Percentiles rank a stretch among this genome's conserved stretches.
These are phyloP conservation scores for Penicillium tannophilum DNA, from an alignment of 495 filamentous ascomycete genomes.

Conservation along the genomic window DNA sequence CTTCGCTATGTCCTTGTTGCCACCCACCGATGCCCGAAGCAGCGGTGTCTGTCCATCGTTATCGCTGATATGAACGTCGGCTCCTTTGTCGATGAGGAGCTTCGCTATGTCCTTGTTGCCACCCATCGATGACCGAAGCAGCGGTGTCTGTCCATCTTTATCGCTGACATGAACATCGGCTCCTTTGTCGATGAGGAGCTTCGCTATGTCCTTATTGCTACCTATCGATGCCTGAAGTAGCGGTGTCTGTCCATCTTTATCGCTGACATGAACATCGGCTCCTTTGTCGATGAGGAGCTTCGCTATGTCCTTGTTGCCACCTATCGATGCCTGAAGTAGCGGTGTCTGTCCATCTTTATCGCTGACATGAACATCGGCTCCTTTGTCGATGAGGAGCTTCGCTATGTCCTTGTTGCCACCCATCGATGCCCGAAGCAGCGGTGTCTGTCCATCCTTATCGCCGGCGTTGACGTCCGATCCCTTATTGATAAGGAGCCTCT, in stretches of 20 bases:
- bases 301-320: background rate
- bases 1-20: no score
- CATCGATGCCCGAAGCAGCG: background rate
- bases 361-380: background rate
- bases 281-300: conserved; percentile 4
- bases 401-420: background rate
- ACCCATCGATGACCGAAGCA: no score
- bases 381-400: conserved; percentile 3
- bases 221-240: no score
- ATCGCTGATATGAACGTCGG: no score
- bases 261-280: background rate
- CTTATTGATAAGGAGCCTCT: no score
- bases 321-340: background rate
- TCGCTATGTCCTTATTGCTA: background rate
- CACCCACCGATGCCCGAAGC: no score
- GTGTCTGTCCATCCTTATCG: background rate
- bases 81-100: no score
- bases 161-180: conserved; percentile 1
- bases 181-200: conserved; percentile 3
- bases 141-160: no score
- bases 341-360: conserved; percentile 3
- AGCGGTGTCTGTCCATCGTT: no score
- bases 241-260: background rate
- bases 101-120: no score
- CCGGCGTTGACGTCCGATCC: background rate